phyloP scores from a whole-genome alignment of 208 protist genomes.

The Crithidia fasciculata region DNA sequence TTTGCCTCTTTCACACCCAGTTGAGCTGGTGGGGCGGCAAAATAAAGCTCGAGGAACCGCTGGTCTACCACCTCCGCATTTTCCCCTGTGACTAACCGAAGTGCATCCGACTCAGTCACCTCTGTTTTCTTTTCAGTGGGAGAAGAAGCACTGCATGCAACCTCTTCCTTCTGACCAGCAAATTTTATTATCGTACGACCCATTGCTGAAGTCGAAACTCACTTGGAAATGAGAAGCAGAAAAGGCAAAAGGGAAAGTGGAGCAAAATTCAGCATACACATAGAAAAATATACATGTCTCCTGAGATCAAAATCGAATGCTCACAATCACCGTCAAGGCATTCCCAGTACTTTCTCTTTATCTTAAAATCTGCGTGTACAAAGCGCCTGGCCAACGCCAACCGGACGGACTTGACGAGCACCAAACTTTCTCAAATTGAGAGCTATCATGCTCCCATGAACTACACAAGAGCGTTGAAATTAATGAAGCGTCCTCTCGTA shows the following conservation, averaged over 20 bases:
- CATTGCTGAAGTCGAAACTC: conserved; percentile 7
- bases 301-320: too few relatives aligned
- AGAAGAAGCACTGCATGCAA: neutral
- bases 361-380: too few relatives aligned
- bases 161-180: neutral
- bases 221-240: neutral
- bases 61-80: conserved; percentile 5
- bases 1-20: neutral
- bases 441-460: too few relatives aligned
- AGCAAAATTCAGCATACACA: neutral
- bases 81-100: neutral
- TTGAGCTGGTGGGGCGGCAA: neutral
- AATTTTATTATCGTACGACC: conserved; percentile 33
- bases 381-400: too few relatives aligned
- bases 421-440: too few relatives aligned
- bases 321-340: too few relatives aligned
- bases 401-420: too few relatives aligned
- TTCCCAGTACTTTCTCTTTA: too few relatives aligned
- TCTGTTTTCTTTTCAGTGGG: too few relatives aligned
- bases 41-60: neutral
- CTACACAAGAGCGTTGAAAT: too few relatives aligned
- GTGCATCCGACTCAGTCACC: neutral
- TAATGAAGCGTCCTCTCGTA: too few relatives aligned
- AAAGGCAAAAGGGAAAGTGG: neutral
- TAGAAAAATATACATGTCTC: too few relatives aligned